These are phyloP conservation scores for Claviceps digitariae DNA, from an alignment of 2,329 filamentous ascomycete species.

Conservation along the genomic window DNA sequence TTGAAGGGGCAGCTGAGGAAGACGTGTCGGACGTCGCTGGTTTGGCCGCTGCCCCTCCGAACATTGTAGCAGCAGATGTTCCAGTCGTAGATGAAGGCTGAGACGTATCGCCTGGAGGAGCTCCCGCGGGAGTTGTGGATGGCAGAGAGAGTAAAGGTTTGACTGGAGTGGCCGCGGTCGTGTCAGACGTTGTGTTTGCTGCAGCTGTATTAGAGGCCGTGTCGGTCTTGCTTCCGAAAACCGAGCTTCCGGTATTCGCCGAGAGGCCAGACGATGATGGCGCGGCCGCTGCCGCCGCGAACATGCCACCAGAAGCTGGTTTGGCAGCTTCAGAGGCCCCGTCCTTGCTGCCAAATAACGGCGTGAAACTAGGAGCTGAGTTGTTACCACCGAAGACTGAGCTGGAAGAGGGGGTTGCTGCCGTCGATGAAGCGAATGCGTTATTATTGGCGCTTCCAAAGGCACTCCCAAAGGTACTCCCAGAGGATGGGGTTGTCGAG, in stretches of 20 bases:
- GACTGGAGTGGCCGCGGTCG: slow-evolving; percentile 16
- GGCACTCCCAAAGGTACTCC: slow-evolving; percentile 10
- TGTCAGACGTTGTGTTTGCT: slow-evolving; percentile 1
- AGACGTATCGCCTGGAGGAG: slow-evolving; percentile 30
- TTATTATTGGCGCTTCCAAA: slow-evolving; percentile 7
- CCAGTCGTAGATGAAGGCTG: slow-evolving; percentile 11
- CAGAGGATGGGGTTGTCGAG: slow-evolving; percentile 9
- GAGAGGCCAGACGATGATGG: slow-evolving; percentile 18
- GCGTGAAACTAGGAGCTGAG: slow-evolving; percentile 4
- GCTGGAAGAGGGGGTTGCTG: slow-evolving; percentile 9
- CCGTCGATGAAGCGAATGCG: slow-evolving; percentile 4
- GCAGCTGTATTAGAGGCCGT: not conserved
- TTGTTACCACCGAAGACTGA: slow-evolving; percentile 5
- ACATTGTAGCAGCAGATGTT: slow-evolving; percentile 11
- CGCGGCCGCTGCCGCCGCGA: slow-evolving; percentile 14
- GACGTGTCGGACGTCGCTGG: slow-evolving; percentile 9
- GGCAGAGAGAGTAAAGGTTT: slow-evolving; percentile 5
- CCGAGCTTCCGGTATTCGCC: slow-evolving; percentile 11
- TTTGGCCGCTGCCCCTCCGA: slow-evolving; percentile 12
- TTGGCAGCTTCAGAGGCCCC: slow-evolving; percentile 7
- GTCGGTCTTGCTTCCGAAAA: slow-evolving; percentile 17
- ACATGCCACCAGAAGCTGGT: slow-evolving; percentile 15
- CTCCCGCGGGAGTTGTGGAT: slow-evolving; percentile 34
- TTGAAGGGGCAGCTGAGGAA: slow-evolving; percentile 10
- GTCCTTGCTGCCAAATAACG: slow-evolving; percentile 6